Base-by-base conservation (phyloP, 2,329 filamentous ascomycete genomes). In the Colletotrichum sp. region DNA sequence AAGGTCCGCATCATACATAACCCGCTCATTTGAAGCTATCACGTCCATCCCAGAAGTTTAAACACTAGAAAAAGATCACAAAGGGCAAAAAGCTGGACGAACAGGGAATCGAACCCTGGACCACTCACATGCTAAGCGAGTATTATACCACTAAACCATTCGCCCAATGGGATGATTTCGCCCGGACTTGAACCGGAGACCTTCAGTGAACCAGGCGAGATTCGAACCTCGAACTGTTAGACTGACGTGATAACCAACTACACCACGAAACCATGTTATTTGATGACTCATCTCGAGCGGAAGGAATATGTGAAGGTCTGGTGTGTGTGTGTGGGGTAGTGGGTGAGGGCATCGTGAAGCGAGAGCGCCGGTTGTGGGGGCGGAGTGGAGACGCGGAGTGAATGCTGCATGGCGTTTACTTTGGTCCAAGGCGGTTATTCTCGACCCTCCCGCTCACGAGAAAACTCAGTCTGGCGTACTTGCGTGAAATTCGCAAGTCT, bases 161-260 rank as follows among this genome's bases (percentile, higher is more conserved):
- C 66, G 66, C 66, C 66, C 66, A 60, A 0, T 60, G 4, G 6
- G 68, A 55, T 64, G 57, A 68, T 72, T 64, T 59, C 68, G 69
- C 57, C 73, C 73, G 64, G 70, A 64, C 64, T 72, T 73, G 63
- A 76, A 68, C 64, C 63, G 70, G 69, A 68, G 69, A 72, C 69
- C 73, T 73, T 76, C 64, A 73, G 67, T 75, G 72, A 13, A 12
- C 39, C 52, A 63, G 60, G 4, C 28, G 67, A 18, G 36, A 60
- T 57, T 49, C 72, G 73, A 39, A 28, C n/a, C 15, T 21, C 69
- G 55, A 36, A 2, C 55, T 83, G 85, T 87, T 87, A 87, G 85
- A 87, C 85, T 86, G 84, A 87, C 83, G 86, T 87, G 85, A 87
- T 87, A 86, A 87, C 85, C 85, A 87, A 87, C 85, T 83, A 82